Conservation (phyloP, 345 rosid genomes). For the Durio zibethinus region DNA sequence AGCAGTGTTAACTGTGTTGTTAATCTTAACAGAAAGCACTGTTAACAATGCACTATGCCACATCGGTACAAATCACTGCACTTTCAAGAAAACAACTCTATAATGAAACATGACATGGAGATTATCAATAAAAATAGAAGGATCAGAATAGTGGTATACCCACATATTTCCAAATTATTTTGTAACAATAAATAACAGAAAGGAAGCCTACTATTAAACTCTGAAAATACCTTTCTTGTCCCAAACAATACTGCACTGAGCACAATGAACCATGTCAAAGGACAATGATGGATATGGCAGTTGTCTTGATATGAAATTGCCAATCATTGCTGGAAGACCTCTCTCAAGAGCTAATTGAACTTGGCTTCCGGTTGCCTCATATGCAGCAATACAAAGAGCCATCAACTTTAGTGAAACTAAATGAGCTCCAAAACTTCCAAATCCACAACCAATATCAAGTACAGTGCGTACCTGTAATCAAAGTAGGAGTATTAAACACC, state of each 20-base stretch:
- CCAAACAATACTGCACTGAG: slow-evolving; percentile 89
- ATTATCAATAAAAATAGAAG: not conserved
- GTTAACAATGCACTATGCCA: not conserved
- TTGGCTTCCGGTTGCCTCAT: slow-evolving; percentile 96
- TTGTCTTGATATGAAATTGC: slow-evolving; percentile 72
- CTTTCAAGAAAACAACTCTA: not conserved
- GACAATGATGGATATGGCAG: slow-evolving; percentile 90
- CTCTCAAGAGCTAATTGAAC: slow-evolving; percentile 96
- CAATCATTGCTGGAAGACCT: slow-evolving; percentile 98
- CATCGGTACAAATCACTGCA: not conserved
- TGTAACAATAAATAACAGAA: not conserved
- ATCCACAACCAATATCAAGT: slow-evolving; percentile 95
- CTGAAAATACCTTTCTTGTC: slow-evolving; percentile 70
- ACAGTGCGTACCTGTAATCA: slow-evolving; percentile 61
- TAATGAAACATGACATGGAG: not conserved
- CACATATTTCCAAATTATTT: not conserved
- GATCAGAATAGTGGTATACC: not conserved
- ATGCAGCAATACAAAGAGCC: slow-evolving; percentile 84
- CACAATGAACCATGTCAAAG: slow-evolving; percentile 96
- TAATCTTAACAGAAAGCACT: not conserved
- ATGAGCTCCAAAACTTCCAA: slow-evolving; percentile 98
- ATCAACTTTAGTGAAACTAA: slow-evolving; percentile 72
- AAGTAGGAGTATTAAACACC: slow-evolving; percentile 2
- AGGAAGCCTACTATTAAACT: not conserved
- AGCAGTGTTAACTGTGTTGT: not conserved